Conservation (phyloP, 2,329 filamentous ascomycete genomes). For the Cercospora sp. region DNA sequence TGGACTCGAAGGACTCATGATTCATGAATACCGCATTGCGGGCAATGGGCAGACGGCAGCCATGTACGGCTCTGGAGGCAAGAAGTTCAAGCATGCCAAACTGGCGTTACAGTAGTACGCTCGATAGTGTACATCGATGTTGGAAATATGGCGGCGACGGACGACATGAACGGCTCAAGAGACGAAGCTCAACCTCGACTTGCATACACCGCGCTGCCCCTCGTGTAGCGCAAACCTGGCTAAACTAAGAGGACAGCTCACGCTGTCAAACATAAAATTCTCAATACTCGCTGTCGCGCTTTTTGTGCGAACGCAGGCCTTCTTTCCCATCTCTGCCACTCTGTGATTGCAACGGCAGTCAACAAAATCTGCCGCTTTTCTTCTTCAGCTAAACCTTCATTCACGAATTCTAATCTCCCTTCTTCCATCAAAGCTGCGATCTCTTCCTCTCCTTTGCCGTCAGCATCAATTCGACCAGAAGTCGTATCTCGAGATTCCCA, state of each 20-base stretch:
- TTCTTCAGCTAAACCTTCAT: background rate
- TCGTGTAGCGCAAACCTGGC: background rate
- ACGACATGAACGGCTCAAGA: background rate
- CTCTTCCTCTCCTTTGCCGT: background rate
- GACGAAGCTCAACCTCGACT: background rate
- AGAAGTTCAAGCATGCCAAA: conserved; percentile 59
- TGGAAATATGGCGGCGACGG: background rate
- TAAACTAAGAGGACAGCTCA: background rate
- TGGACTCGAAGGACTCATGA: conserved; percentile 89
- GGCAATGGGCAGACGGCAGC: conserved; percentile 80
- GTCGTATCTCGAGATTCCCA: background rate
- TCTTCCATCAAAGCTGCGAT: background rate
- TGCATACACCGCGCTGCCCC: background rate
- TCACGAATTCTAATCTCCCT: background rate
- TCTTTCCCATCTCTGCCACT: background rate
- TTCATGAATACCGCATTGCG: conserved; percentile 92
- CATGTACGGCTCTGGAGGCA: conserved; percentile 63
- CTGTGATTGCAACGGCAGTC: background rate
- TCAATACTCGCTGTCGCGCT: background rate
- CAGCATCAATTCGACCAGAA: background rate
- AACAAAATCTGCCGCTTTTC: background rate
- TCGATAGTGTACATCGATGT: background rate
- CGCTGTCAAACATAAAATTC: background rate
- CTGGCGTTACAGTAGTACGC: conserved; percentile 39
- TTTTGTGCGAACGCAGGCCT: background rate